These are phyloP conservation scores for Fusarium tanahbumbuense DNA, from an alignment of 2,329 filamentous ascomycete genomes.

Conservation along the genomic window DNA sequence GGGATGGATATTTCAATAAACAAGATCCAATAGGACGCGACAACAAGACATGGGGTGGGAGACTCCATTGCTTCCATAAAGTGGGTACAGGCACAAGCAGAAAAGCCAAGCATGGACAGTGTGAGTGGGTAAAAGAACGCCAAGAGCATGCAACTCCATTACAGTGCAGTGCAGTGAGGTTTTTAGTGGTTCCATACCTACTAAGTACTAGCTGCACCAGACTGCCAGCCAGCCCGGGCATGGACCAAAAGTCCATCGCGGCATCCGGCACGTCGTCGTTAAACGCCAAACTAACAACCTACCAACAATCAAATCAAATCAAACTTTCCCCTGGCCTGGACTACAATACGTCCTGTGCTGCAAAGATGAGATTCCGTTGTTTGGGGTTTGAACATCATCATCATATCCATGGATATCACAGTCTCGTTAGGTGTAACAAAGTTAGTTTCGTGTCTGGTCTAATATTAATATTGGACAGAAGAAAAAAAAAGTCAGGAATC, in stretches of 20 bases:
- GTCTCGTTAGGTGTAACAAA: constrained; percentile 9
- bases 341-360: constrained; percentile 26
- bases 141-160: background rate
- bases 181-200: background rate
- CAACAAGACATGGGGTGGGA: constrained; percentile 21
- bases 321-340: constrained; percentile 25
- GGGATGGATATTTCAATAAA: constrained; percentile 25
- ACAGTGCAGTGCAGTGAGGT: background rate
- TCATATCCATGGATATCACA: constrained; percentile 6
- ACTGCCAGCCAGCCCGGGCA: constrained; percentile 18
- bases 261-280: constrained; percentile 25
- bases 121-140: constrained; percentile 11
- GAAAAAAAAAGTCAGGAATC: background rate
- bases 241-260: constrained; percentile 17
- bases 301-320: constrained; percentile 5
- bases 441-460: constrained; percentile 6
- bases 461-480: constrained; percentile 6
- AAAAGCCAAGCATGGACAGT: constrained; percentile 14
- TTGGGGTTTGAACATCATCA: constrained; percentile 1
- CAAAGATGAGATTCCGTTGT: constrained; percentile 17
- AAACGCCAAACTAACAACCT: constrained; percentile 19
- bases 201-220: no score
- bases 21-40: constrained; percentile 28
- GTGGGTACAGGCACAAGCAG: constrained; percentile 20
- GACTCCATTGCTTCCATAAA: constrained; percentile 36